Evolutionary conservation across 208 protist species (phyloP), one percentile per base, ranked within the genome.

Genomic region (Wallacemonas sp.): DNA sequence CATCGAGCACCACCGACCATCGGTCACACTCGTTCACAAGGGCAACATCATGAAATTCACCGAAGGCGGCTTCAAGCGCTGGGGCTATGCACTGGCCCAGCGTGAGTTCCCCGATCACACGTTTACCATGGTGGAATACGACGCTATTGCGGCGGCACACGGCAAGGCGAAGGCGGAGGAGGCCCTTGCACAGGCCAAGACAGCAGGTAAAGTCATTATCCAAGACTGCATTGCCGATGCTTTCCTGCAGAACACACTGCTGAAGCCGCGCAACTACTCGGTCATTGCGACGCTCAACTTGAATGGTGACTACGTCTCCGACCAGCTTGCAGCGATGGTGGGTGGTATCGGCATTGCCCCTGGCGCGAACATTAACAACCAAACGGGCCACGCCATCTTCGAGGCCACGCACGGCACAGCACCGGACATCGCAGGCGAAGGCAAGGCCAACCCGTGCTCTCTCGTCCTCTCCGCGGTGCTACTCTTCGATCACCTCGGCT

Each of bases 311-410:
- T 84, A 86, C 66, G 48, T 91, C 32, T 83, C 73, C 3, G 84
- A 91, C 45, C 58, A 76, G 57, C 73, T 79, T n/a, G 80, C 84
- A 1, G 84, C 79, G 39, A 73, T 86, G 34, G 78, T 91, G n/a
- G 84, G 84, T 27, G 84, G 84, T 42, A 85, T 91, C 19, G 84
- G 84, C 42, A 81, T 91, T 24, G 68, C 84, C 0, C 84, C 84
- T 1, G 76, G 73, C 0, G 81, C 67, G 3, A 84, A 88, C 59
- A 79, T 87, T 67, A 87, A 87, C 68, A 79, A 81, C 57, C 5
- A 50, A 0, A 87, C 70, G 0, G 81, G 81, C 0, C 73, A 78
- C 55, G 78, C 78, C 27, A 71, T 84, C 52, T 84, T 84, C 27
- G 78, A 84, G 53, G 78, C 78, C 1, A 84, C 78, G 30, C 78